These are phyloP conservation scores for Gossypioides kirkii DNA, from an alignment of 345 rosid genomes.

Conservation along the genomic window DNA sequence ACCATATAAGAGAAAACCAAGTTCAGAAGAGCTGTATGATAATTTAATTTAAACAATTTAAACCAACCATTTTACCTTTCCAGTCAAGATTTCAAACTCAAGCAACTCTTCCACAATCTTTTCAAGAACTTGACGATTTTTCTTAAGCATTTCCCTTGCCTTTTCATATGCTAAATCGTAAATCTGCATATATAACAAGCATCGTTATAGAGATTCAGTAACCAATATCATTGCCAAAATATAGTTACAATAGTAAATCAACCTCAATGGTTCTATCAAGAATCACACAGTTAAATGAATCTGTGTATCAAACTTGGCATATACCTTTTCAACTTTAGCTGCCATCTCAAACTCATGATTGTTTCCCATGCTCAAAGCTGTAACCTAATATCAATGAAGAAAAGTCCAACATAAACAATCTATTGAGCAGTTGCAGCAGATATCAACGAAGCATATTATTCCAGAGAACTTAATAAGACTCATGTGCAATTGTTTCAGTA, in stretches of 20 bases:
- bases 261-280: background rate
- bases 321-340: constrained; percentile 79
- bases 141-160: constrained; percentile 75
- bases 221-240: constrained; percentile 17
- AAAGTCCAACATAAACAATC: constrained; percentile 17
- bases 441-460: background rate
- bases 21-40: constrained; percentile 12
- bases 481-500: constrained; percentile 1
- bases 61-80: constrained; percentile 52
- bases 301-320: constrained; percentile 11
- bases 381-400: constrained; percentile 37
- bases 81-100: constrained; percentile 76
- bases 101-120: constrained; percentile 85
- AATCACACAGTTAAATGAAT: constrained; percentile 1
- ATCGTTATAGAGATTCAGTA: constrained; percentile 7
- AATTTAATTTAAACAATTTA: constrained; percentile 12
- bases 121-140: constrained; percentile 68
- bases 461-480: background rate
- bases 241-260: background rate
- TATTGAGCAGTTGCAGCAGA: background rate
- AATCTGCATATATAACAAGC: constrained; percentile 40
- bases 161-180: constrained; percentile 71
- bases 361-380: constrained; percentile 84
- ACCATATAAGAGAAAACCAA: background rate
- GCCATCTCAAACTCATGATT: constrained; percentile 82